A percentile compares a stretch with the other conserved stretches of the same genome.
These are phyloP conservation scores for Phytophthora megakarya DNA, from an alignment of 352 stramenopile genomes.

Conservation along the genomic window DNA sequence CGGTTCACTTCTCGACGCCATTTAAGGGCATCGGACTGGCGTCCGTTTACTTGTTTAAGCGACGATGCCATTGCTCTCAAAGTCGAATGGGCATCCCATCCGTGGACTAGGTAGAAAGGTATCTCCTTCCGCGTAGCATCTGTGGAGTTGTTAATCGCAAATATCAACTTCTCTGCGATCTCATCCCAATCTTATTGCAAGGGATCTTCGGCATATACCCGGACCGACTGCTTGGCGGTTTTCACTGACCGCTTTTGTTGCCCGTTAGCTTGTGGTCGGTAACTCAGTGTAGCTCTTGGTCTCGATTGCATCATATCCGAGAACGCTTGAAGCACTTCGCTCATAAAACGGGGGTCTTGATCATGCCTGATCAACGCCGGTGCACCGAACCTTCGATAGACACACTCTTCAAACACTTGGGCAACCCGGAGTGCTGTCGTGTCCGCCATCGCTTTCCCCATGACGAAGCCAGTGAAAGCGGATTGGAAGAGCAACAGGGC, in stretches of 20 bases:
- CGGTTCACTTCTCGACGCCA: not conserved
- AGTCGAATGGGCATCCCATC: not conserved
- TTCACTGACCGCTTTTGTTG: slow-evolving; percentile 2
- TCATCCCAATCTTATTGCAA: not conserved
- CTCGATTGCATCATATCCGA: not conserved
- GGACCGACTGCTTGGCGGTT: not conserved
- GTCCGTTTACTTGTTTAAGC: too few relatives aligned
- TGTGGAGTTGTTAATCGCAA: not conserved
- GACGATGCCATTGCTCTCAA: not conserved
- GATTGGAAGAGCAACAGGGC: too few relatives aligned
- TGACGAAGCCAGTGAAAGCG: too few relatives aligned
- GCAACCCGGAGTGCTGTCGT: too few relatives aligned
- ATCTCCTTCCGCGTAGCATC: not conserved
- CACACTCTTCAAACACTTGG: too few relatives aligned
- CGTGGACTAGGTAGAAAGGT: not conserved
- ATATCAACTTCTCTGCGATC: not conserved
- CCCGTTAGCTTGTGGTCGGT: not conserved
- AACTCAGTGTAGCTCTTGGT: not conserved
- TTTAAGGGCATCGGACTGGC: not conserved
- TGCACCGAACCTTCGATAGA: too few relatives aligned
- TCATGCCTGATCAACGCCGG: too few relatives aligned
- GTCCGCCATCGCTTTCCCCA: too few relatives aligned
- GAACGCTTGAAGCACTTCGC: too few relatives aligned
- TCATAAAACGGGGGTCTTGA: too few relatives aligned
- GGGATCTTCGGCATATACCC: not conserved